A percentile compares a stretch with the other conserved stretches of the same genome.
Conservation (phyloP, 2,329 filamentous ascomycete species). For the Thermothelomyces thermophilus region DNA sequence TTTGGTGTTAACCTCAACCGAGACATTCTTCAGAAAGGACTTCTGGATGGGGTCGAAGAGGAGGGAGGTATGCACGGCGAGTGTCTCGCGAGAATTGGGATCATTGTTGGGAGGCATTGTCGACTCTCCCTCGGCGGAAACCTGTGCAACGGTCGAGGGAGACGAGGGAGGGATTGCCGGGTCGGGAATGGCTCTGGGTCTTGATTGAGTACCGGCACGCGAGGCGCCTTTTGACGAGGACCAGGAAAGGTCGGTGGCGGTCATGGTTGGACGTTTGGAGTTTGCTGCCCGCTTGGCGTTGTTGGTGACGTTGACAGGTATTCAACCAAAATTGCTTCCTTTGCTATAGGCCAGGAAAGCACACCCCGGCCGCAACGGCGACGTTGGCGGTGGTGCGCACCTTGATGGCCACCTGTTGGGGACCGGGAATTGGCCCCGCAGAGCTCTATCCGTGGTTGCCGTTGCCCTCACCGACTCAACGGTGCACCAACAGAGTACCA, state of each 20-base stretch:
- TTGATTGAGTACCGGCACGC: not conserved
- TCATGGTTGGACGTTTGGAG: not conserved
- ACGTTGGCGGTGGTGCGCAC: not conserved
- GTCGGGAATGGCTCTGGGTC: not conserved
- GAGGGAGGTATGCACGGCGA: constrained; percentile 39
- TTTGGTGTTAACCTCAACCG: constrained; percentile 35
- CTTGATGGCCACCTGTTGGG: constrained; percentile 8
- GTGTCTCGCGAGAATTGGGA: not conserved
- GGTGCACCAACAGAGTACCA: too few relatives aligned
- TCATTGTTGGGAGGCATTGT: constrained; percentile 15
- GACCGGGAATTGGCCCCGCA: not conserved
- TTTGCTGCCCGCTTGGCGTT: not conserved
- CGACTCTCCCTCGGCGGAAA: not conserved
- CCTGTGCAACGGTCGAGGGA: not conserved
- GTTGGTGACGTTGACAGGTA: not conserved
- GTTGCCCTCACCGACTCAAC: too few relatives aligned
- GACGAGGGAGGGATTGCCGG: not conserved
- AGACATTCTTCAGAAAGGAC: constrained; percentile 34
- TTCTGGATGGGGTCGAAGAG: constrained; percentile 43
- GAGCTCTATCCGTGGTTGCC: too few relatives aligned
- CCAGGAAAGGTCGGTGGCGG: not conserved
- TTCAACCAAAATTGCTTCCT: too few relatives aligned
- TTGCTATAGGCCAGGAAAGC: not conserved
- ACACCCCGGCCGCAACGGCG: not conserved
- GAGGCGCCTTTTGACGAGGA: too few relatives aligned